Evolutionary conservation across 2,329 filamentous ascomycete genomes (phyloP).

Genomic region (Elsinoe necatrix): DNA sequence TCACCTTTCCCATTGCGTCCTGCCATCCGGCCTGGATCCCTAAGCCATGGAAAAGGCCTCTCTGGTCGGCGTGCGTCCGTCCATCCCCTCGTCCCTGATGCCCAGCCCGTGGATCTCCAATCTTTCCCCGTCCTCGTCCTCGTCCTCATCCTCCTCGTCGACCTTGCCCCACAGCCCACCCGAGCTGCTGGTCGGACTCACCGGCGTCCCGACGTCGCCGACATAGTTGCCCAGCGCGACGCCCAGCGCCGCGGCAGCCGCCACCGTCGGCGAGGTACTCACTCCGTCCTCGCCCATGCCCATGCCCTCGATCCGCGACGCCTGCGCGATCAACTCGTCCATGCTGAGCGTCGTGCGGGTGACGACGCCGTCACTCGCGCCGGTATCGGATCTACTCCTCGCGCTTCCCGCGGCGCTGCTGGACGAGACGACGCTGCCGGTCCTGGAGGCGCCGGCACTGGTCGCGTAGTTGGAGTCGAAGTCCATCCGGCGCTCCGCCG

Average conservation of each 20-base stretch:
- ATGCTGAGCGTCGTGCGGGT: constrained; percentile 1
- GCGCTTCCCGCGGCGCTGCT: background rate
- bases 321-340: constrained; percentile 10
- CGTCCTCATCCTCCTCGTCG: constrained; percentile 12
- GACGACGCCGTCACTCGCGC: background rate
- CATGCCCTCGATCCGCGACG: background rate
- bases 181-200: background rate
- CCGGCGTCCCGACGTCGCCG: background rate
- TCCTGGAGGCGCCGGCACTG: background rate
- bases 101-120: constrained; percentile 14
- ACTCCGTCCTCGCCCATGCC: background rate
- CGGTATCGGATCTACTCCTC: background rate
- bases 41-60: constrained; percentile 7
- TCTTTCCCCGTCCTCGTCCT: constrained; percentile 5
- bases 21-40: no score
- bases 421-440: background rate
- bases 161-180: constrained; percentile 1
- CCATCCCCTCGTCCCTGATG: constrained; percentile 12
- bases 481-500: constrained; percentile 32
- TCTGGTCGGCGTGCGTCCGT: constrained; percentile 8
- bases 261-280: background rate
- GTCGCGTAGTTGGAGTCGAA: constrained; percentile 22
- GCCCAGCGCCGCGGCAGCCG: constrained; percentile 1
- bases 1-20: background rate
- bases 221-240: constrained; percentile 2